These are phyloP conservation scores for Teunomyces lycoperdinae DNA, from an alignment of 805 yeast genomes.

Conservation along the genomic window DNA sequence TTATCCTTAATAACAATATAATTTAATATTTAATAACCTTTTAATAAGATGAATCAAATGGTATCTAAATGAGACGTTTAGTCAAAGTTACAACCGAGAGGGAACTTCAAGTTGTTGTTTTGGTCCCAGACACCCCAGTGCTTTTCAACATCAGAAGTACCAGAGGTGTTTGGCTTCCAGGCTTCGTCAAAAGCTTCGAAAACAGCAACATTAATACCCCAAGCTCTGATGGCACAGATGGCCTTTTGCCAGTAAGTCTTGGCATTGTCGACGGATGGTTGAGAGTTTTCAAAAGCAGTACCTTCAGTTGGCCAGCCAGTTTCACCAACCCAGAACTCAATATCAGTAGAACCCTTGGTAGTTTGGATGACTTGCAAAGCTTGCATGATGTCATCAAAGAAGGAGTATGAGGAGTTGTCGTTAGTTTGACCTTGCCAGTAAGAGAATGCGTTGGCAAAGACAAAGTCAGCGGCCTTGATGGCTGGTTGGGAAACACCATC, in stretches of 20 bases:
- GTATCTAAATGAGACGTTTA: neutral
- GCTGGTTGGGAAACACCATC: slow-evolving; percentile 72
- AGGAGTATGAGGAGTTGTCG: slow-evolving; percentile 81
- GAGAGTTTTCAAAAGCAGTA: slow-evolving; percentile 60
- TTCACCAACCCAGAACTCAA: slow-evolving; percentile 94
- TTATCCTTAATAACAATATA: neutral
- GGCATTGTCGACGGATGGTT: slow-evolving; percentile 75
- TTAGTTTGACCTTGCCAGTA: slow-evolving; percentile 98
- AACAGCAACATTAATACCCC: slow-evolving; percentile 91
- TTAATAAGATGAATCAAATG: neutral
- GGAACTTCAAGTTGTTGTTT: slow-evolving; percentile 39
- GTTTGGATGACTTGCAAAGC: slow-evolving; percentile 87
- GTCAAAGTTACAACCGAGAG: slow-evolving; percentile 32
- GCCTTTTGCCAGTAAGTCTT: slow-evolving; percentile 80
- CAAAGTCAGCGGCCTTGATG: slow-evolving; percentile 76
- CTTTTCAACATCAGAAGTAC: slow-evolving; percentile 81
- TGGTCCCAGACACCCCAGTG: slow-evolving; percentile 90
- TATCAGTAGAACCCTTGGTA: slow-evolving; percentile 80
- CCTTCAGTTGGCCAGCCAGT: slow-evolving; percentile 97
- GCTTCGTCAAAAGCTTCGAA: slow-evolving; percentile 96
- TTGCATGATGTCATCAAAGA: slow-evolving; percentile 97
- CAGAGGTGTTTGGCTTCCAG: slow-evolving; percentile 93
- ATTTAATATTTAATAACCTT: neutral
- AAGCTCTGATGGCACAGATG: slow-evolving; percentile 88
- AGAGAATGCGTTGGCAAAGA: slow-evolving; percentile 93